Percentiles rank a stretch among this genome's conserved stretches.
These are phyloP conservation scores for Rhodotorula paludigena DNA, from an alignment of 768 basidiomycete species.

Conservation along the genomic window DNA sequence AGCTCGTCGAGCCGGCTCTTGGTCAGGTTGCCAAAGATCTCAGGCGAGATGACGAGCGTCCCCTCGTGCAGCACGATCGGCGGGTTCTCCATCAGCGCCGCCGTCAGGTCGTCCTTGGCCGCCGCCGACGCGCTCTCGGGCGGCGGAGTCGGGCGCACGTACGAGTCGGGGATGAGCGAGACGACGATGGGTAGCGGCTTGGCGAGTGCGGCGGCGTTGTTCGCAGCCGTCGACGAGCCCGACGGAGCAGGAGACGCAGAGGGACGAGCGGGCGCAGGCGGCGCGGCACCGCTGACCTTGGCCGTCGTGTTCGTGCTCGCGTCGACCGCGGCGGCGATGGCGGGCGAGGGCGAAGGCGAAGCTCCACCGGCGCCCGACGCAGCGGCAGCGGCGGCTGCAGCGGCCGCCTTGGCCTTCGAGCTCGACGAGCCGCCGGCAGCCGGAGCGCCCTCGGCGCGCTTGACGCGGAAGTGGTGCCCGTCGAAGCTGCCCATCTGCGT, in stretches of 20 bases:
- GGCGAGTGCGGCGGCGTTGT: constrained; percentile 9
- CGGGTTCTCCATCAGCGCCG: constrained; percentile 43
- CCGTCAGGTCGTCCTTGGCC: constrained; percentile 31
- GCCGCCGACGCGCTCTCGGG: constrained; percentile 51
- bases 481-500: constrained; percentile 49
- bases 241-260: constrained; percentile 14
- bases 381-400: constrained; percentile 8
- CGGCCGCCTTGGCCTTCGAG: constrained; percentile 1
- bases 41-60: constrained; percentile 74
- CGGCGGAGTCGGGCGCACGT: constrained; percentile 57
- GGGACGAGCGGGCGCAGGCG: background rate
- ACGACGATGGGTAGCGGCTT: constrained; percentile 67
- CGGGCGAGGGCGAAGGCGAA: constrained; percentile 3
- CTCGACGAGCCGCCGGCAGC: background rate
- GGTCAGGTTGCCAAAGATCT: constrained; percentile 70
- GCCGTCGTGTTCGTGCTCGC: constrained; percentile 2
- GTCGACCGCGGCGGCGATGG: constrained; percentile 10
- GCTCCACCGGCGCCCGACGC: background rate
- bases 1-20: constrained; percentile 67
- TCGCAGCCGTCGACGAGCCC: constrained; percentile 3
- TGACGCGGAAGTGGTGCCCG: constrained; percentile 34
- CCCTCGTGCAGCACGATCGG: constrained; percentile 81
- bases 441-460: background rate
- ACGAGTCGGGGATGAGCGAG: constrained; percentile 55
- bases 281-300: background rate